These are phyloP conservation scores for Daldinia vernicosa DNA, from an alignment of 495 filamentous ascomycete genomes.

Conservation along the genomic window DNA sequence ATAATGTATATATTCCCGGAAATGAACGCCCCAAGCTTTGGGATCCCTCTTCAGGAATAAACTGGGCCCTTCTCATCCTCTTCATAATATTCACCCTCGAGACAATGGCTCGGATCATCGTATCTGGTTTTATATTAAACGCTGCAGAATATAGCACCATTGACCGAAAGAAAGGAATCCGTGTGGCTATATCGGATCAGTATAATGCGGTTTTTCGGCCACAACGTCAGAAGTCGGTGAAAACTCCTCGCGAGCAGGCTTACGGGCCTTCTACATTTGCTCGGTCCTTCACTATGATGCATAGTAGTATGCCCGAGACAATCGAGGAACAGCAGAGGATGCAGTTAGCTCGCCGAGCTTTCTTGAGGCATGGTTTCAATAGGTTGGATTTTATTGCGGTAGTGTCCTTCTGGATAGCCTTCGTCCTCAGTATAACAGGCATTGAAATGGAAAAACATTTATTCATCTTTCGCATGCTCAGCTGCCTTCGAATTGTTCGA, in stretches of 20 bases:
- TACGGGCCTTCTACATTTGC: slow-evolving; percentile 75
- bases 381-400: slow-evolving; percentile 94
- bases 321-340: slow-evolving; percentile 82
- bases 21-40: slow-evolving; percentile 62
- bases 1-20: slow-evolving; percentile 68
- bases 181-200: slow-evolving; percentile 76
- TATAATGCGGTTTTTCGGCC: slow-evolving; percentile 80
- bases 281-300: slow-evolving; percentile 82
- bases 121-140: slow-evolving; percentile 92
- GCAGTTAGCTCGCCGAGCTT: slow-evolving; percentile 88
- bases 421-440: slow-evolving; percentile 72
- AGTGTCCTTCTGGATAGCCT: slow-evolving; percentile 94
- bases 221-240: slow-evolving; percentile 73
- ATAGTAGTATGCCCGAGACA: slow-evolving; percentile 65
- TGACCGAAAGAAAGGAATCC: slow-evolving; percentile 73
- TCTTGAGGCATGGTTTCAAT: slow-evolving; percentile 94
- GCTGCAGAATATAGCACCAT: slow-evolving; percentile 84
- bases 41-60: slow-evolving; percentile 71
- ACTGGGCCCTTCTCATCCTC: slow-evolving; percentile 81
- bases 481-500: slow-evolving; percentile 88
- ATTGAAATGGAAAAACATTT: slow-evolving; percentile 74
- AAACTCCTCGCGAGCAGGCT: slow-evolving; percentile 50
- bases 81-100: slow-evolving; percentile 94
- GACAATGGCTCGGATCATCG: slow-evolving; percentile 79
- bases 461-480: slow-evolving; percentile 95